Evolutionary conservation across 129 eudicot species (phyloP), one percentile per base, ranked within the genome.

Genomic region (Escallonia herrerae): DNA sequence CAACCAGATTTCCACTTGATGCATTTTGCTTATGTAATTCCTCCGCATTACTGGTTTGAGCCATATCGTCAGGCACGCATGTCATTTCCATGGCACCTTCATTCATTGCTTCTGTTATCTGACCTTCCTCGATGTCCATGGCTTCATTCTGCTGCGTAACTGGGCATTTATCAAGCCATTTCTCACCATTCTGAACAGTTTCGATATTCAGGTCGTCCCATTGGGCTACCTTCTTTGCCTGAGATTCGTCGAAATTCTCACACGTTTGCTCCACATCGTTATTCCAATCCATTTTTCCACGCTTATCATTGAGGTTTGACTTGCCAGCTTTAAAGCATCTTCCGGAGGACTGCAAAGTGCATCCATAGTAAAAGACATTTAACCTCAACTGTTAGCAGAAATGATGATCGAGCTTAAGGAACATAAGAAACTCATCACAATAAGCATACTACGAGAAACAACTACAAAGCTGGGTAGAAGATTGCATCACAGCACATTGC

Each of bases 121-220:
- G 95, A 75, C 89, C 87, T 69, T 88, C 80, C 79, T 85, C 85
- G 4, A 82, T 66, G 67, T 82, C 90, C 66, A 76, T 48, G 46
- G 59, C 55, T 40, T 72, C 67, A 58, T 72, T 56, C 4, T 70
- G 61, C 60, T 57, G 56, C 6, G 64, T 54, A 8, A 56, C 57
- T 8, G 77, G 62, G 45, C 72, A 43, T 66, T 57, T 69, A 9
- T 50, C 49, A 39, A 0, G 73, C 69, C 39, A 39, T 3, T 68
- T 65, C 74, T 68, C 57, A 56, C 49, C 74, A 5, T 73, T 66
- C 44, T 56, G 57, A 15, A 47, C 50, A 58, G 56, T 38, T 51
- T 63, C 61, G 62, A 72, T 56, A 15, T 64, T 53, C 3, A 52
- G 51, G 15, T 49, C 60, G 49, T 73, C 54, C 40, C 65, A 57